Evolutionary conservation across 2,329 filamentous ascomycete species (phyloP), one percentile per base, ranked within the genome.

Genomic region (Macrophomina phaseolina): DNA sequence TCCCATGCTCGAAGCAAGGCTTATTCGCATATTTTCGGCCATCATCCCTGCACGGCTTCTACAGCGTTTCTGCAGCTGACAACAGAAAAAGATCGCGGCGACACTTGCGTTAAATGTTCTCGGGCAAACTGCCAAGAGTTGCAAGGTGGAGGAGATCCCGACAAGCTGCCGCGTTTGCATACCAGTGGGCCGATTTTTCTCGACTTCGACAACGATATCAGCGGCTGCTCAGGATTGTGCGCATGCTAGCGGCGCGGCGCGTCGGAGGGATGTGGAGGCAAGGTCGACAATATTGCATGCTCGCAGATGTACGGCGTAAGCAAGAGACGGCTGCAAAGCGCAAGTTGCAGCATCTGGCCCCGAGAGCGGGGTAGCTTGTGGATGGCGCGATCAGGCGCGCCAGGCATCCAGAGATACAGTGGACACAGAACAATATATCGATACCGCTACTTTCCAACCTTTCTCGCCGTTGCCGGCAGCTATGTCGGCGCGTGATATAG

Each of bases 361-460:
- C 40, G 40, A 61, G 53, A 61, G 56, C 56, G 56, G 56, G 58
- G 58, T 62, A 62, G 42, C 32, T 34, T 9, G 16, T 5, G 32
- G 30, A 62, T 62, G 58, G 58, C 58, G 58, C 42, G 42, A 48
- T 62, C 58, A 62, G 58, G 58, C 58, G 58, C 32, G 23, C 58
- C 58, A 62, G 58, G 58, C 58, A 49, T 7, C 58, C 58, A 45
- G 18, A 49, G 40, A 28, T 40, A 18, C 56, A 48, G 56, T 61
- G 56, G 56, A 61, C 56, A 48, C 56, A 38, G 32, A 16, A 61
- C 30, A 61, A 46, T 46, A 49, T 48, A 49, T 62, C n/a, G 45
- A 62, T 49, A 62, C 58, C 58, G 58, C 58, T 62, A 62, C 45
- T 62, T 42, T 16, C 8, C 52, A 34, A 55, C 52, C 5, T 38